Conservation (phyloP, 2,329 filamentous ascomycete genomes). For the Metarhizium guizhouense region DNA sequence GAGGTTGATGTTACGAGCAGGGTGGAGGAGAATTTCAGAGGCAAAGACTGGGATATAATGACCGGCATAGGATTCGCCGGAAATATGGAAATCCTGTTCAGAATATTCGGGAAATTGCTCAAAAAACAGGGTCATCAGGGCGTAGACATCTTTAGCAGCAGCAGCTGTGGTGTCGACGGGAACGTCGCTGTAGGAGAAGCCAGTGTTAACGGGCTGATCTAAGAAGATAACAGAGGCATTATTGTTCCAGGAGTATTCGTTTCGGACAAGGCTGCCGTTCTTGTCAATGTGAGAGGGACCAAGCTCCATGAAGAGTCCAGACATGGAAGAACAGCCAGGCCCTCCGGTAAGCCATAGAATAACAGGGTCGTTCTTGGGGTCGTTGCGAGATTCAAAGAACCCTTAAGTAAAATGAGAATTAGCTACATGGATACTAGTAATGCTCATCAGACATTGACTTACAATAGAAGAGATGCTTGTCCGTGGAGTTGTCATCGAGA, state of each 20-base stretch:
- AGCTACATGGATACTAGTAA: background rate
- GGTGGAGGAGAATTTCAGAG: slow-evolving; percentile 81
- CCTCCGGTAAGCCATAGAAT: slow-evolving; percentile 92
- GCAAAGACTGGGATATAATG: slow-evolving; percentile 93
- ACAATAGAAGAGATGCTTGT: slow-evolving; percentile 99
- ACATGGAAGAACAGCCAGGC: slow-evolving; percentile 90
- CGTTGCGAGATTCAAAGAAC: slow-evolving; percentile 98
- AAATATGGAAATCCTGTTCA: slow-evolving; percentile 91
- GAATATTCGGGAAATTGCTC: slow-evolving; percentile 95
- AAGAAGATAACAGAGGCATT: slow-evolving; percentile 99
- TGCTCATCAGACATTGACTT: slow-evolving; percentile 27
- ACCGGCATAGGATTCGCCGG: slow-evolving; percentile 86
- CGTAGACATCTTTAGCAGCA: slow-evolving; percentile 94
- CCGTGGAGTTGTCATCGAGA: slow-evolving; percentile 86
- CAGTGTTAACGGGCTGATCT: slow-evolving; percentile 96
- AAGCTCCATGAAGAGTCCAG: slow-evolving; percentile 93
- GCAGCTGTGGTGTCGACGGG: slow-evolving; percentile 86
- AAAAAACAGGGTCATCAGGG: slow-evolving; percentile 94
- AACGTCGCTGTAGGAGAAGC: slow-evolving; percentile 89
- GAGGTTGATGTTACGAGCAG: slow-evolving; percentile 95
- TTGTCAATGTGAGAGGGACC: slow-evolving; percentile 78
- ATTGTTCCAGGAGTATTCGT: slow-evolving; percentile 87
- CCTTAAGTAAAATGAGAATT: slow-evolving; percentile 37
- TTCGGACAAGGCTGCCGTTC: slow-evolving; percentile 72
- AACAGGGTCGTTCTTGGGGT: slow-evolving; percentile 91